Conservation (phyloP, 148 eudicot species). For the Camellia granthamiana region DNA sequence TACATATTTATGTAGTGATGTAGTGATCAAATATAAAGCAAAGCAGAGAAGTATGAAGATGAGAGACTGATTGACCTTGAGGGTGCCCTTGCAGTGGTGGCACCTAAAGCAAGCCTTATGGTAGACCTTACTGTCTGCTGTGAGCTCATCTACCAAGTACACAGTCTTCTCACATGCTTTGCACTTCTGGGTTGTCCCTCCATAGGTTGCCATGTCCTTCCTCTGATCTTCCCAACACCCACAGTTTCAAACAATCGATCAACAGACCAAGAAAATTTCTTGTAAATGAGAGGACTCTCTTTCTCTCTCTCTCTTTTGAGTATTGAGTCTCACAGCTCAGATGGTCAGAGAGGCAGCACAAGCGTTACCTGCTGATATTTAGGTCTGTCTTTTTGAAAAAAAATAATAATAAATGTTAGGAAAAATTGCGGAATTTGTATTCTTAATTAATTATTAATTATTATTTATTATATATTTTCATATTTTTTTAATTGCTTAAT, state of each 20-base stretch:
- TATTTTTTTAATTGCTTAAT: too few species aligned
- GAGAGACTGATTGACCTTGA: slow-evolving; percentile 48
- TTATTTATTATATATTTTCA: too few species aligned
- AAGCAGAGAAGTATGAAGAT: neutral
- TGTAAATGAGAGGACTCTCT: neutral
- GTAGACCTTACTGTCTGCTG: slow-evolving; percentile 76
- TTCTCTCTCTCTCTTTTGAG: neutral
- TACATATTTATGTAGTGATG: neutral
- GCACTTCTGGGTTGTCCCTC: slow-evolving; percentile 91
- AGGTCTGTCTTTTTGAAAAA: neutral
- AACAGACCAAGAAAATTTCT: neutral
- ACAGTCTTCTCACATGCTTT: slow-evolving; percentile 92
- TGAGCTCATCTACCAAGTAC: slow-evolving; percentile 80
- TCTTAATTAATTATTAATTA: too few species aligned
- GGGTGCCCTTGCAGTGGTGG: slow-evolving; percentile 91
- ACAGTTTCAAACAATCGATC: neutral
- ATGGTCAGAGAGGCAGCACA: slow-evolving; percentile 8
- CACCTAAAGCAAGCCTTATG: slow-evolving; percentile 91
- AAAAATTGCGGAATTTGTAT: too few species aligned
- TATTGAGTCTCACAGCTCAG: neutral
- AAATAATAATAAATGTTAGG: neutral
- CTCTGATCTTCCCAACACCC: neutral
- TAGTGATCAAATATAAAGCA: neutral
- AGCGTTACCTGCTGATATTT: neutral
- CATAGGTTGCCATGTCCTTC: slow-evolving; percentile 62